Percentiles rank a stretch among this genome's conserved stretches.
Evolutionary conservation across 2,329 filamentous ascomycete species (phyloP).

Genomic region (Myriosclerotinia scirpicola): DNA sequence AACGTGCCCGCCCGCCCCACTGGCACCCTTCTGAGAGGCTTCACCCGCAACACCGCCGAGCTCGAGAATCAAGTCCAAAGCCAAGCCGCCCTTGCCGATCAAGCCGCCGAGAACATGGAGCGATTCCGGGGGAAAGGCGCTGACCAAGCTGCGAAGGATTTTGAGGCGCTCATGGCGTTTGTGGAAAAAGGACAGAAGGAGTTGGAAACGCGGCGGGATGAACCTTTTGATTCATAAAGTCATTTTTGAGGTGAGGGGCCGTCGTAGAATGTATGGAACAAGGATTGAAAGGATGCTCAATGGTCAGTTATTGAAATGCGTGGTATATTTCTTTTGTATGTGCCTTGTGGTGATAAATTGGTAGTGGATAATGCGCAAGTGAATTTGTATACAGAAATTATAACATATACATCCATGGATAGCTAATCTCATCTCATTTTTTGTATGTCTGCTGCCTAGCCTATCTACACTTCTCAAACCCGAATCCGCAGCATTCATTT

Average conservation of each 20-base stretch:
- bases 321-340: not conserved
- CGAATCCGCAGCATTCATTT: not conserved
- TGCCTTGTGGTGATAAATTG: not conserved
- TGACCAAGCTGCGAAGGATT: not conserved
- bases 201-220: not conserved
- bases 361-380: not conserved
- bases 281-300: not conserved
- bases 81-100: not conserved
- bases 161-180: conserved; percentile 6
- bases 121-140: not conserved
- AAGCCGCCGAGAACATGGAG: not conserved
- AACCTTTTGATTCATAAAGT: not conserved
- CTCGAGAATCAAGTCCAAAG: conserved; percentile 1
- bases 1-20: not conserved
- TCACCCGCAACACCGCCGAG: not conserved
- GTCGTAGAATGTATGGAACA: not conserved
- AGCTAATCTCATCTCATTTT: not conserved
- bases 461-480: not conserved
- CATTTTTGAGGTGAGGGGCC: not conserved
- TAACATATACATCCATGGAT: not conserved
- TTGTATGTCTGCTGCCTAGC: not conserved
- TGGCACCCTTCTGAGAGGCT: not conserved
- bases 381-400: not conserved
- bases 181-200: conserved; percentile 5
- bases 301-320: not conserved